A percentile compares a stretch with the other conserved stretches of the same genome.
Conservation (phyloP, 2,329 filamentous ascomycete species). For the Diplodia sapinea region DNA sequence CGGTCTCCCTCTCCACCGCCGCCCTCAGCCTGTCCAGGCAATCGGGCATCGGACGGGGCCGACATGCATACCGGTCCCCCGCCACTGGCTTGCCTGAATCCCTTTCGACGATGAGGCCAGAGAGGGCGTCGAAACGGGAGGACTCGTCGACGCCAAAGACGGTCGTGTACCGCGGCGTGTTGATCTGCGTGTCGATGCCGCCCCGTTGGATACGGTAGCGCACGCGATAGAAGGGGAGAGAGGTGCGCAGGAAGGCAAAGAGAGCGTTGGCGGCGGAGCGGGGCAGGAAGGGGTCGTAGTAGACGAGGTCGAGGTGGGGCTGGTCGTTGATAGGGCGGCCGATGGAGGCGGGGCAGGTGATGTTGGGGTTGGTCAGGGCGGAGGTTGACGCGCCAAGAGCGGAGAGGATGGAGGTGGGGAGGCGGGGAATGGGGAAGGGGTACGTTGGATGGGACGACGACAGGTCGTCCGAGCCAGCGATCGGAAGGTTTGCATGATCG, state of each 20-base stretch:
- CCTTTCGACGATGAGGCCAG: conserved; percentile 48
- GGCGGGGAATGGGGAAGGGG: conserved; percentile 58
- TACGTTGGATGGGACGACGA: conserved; percentile 57
- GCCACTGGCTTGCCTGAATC: conserved; percentile 50
- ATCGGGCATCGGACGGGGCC: conserved; percentile 71
- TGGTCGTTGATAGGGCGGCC: conserved; percentile 67
- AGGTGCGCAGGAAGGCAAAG: conserved; percentile 73
- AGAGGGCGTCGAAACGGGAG: conserved; percentile 56
- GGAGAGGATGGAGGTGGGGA: conserved; percentile 53
- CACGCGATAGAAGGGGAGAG: conserved; percentile 77
- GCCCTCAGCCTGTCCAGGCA: conserved; percentile 69
- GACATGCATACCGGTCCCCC: conserved; percentile 61
- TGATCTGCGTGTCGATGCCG: conserved; percentile 67
- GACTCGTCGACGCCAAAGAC: conserved; percentile 70
- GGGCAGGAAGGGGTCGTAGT: conserved; percentile 76
- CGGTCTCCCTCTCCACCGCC: conserved; percentile 69
- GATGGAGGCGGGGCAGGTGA: conserved; percentile 57
- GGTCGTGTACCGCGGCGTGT: conserved; percentile 65
- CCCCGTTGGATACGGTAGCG: conserved; percentile 74
- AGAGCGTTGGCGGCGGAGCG: conserved; percentile 61
- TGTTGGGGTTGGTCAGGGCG: conserved; percentile 19
- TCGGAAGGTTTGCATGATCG: conserved; percentile 34
- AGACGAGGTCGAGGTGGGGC: conserved; percentile 73
- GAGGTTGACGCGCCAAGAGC: conserved; percentile 41
- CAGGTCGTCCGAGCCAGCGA: conserved; percentile 30